Conservation (phyloP, 768 basidiomycete species). For the Amanita pallidorosea region DNA sequence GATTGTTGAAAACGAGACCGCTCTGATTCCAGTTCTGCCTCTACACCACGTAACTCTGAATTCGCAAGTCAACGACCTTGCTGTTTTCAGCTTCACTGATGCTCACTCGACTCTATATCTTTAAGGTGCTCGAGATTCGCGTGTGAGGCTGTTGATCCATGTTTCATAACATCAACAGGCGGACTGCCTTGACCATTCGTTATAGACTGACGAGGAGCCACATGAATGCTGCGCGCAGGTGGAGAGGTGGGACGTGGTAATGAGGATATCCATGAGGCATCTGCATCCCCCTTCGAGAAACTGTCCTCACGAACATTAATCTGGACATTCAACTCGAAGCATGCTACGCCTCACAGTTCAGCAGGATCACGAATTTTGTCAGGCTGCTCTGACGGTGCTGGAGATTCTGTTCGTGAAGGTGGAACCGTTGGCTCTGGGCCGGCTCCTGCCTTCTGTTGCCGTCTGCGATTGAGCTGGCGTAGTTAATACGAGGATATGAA, state of each 20-base stretch:
- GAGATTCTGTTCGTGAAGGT: conserved; percentile 33
- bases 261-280: conserved; percentile 50
- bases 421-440: conserved; percentile 20
- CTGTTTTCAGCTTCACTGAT: neutral
- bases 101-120: conserved; percentile 20
- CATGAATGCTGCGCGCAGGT: conserved; percentile 11
- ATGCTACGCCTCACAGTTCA: neutral
- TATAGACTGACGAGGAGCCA: conserved; percentile 12
- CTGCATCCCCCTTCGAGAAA: conserved; percentile 37
- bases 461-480: conserved; percentile 68
- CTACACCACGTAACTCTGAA: conserved; percentile 21
- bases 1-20: conserved; percentile 18
- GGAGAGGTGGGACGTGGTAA: conserved; percentile 31
- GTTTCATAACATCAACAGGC: conserved; percentile 12
- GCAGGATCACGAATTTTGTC: neutral
- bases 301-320: conserved; percentile 7
- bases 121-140: conserved; percentile 20
- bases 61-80: neutral
- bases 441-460: conserved; percentile 55
- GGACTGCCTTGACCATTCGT: conserved; percentile 7
- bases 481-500: conserved; percentile 5
- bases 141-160: conserved; percentile 16
- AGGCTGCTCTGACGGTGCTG: neutral
- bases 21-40: conserved; percentile 24
- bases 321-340: neutral